A percentile compares a stretch with the other conserved stretches of the same genome.
These are phyloP conservation scores for Aegle marmelos DNA, from an alignment of 345 rosid species.

Conservation along the genomic window DNA sequence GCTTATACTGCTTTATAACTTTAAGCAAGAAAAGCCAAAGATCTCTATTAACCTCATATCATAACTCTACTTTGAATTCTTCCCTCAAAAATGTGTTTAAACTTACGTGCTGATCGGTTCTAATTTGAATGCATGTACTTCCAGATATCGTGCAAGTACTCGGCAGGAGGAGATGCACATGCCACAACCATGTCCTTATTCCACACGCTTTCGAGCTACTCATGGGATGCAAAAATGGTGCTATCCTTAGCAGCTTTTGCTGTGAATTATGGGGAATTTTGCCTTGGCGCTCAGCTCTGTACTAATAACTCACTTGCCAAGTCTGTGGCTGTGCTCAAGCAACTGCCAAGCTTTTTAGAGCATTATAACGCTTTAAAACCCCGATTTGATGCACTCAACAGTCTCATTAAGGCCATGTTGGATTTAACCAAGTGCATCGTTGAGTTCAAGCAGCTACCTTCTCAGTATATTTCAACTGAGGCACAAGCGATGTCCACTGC, in stretches of 20 bases:
- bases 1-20: neutral
- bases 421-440: slow-evolving; percentile 57
- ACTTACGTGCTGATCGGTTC: neutral
- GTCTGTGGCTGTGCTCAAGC: slow-evolving; percentile 43
- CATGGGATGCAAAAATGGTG: slow-evolving; percentile 54
- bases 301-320: slow-evolving; percentile 34
- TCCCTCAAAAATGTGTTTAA: neutral
- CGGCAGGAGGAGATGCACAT: slow-evolving; percentile 44
- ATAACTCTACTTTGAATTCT: no score
- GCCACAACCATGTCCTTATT: slow-evolving; percentile 39
- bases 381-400: slow-evolving; percentile 40
- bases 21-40: neutral
- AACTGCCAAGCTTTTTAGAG: slow-evolving; percentile 36
- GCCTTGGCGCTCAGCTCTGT: slow-evolving; percentile 31
- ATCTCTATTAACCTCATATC: neutral
- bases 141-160: slow-evolving; percentile 49
- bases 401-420: slow-evolving; percentile 39
- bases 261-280: slow-evolving; percentile 43
- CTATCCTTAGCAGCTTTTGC: slow-evolving; percentile 49
- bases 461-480: slow-evolving; percentile 41
- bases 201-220: slow-evolving; percentile 31
- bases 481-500: slow-evolving; percentile 33
- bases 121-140: neutral
- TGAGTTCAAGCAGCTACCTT: slow-evolving; percentile 40
- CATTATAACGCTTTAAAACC: slow-evolving; percentile 25